Evolutionary conservation across 169 alveolate species (phyloP).

Genomic region (Plasmodium cynomolgi): DNA sequence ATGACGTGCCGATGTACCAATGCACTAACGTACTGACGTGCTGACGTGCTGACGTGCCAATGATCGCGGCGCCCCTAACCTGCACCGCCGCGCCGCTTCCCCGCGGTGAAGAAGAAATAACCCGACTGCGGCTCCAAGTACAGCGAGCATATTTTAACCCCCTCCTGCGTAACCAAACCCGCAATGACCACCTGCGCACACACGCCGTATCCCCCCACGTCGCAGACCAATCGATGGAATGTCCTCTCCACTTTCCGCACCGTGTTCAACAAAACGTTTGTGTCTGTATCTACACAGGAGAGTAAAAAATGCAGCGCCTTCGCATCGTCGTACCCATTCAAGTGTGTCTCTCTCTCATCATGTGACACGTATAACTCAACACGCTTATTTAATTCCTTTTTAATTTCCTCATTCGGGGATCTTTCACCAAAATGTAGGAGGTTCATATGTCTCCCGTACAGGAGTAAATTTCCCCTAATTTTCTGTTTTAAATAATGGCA

Average conservation of each 20-base stretch:
- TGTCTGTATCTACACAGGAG: conserved; percentile 1
- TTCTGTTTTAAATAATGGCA: neutral
- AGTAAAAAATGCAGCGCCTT: neutral
- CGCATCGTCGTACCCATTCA: neutral
- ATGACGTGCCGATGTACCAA: no score
- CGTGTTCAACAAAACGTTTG: neutral
- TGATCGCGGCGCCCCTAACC: neutral
- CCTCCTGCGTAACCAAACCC: conserved; percentile 37
- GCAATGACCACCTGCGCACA: neutral
- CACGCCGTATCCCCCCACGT: neutral
- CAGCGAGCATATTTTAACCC: conserved; percentile 12
- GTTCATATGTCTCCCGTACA: neutral
- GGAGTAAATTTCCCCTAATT: neutral
- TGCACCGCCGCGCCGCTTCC: neutral
- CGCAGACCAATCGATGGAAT: neutral
- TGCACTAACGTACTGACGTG: neutral
- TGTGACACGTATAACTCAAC: neutral
- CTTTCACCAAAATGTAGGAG: neutral
- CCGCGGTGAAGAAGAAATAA: conserved; percentile 5
- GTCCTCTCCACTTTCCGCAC: neutral
- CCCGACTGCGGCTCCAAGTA: conserved; percentile 17
- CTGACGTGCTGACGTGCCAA: neutral
- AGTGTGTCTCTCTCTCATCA: neutral
- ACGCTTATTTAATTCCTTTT: neutral
- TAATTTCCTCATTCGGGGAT: neutral